Base-by-base conservation (phyloP, 129 eudicot genomes). In the Centella asiatica region DNA sequence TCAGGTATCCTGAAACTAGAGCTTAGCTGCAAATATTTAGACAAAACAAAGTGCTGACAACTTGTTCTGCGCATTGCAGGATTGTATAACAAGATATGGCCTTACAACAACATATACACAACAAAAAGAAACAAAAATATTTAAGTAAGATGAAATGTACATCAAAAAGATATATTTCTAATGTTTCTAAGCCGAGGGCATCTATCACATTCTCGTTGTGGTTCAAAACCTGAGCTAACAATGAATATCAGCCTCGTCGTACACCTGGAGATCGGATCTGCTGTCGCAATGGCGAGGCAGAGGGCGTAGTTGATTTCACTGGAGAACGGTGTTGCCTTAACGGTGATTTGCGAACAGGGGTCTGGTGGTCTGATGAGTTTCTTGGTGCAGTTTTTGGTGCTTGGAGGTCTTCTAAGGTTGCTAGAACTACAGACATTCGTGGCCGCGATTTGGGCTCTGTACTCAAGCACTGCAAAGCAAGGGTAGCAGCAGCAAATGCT, bases 381-480 rank as follows among this genome's bases (percentile, higher is more conserved):
- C 59, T 85, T 34, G 54, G 39, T 22, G 70, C 64, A 19, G 32
- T 60, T 76, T 69, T 85, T 0, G 83, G 75, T 40, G 77, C 39
- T 65, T 79, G 83, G 28, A 90, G 77, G 70, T 86, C 73, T 76
- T 90, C 95, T 17, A 90, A 69, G 14, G 59, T 74, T 6, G 72
- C 76, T 48, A 90, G 34, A 45, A 86, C 83, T 61, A 81, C 85
- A 11, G 93, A 71, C 94, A 83, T 90, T 26, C 78, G 67, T 12
- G 97, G 97, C 85, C 97, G 79, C 13, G 51, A 49, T 69, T 77
- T 83, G 4, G 95, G 87, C 62, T 83, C 94, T 5, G 54, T 22
- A 59, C 70, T 74, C 37, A 90, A 76, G 67, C 97, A 90, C 50
- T 83, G 83, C 60, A 69, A 48, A 61, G 97, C 95, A 36, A 90